These are phyloP conservation scores for Leucogyrophana mollusca DNA, from an alignment of 768 basidiomycete genomes.

Conservation along the genomic window DNA sequence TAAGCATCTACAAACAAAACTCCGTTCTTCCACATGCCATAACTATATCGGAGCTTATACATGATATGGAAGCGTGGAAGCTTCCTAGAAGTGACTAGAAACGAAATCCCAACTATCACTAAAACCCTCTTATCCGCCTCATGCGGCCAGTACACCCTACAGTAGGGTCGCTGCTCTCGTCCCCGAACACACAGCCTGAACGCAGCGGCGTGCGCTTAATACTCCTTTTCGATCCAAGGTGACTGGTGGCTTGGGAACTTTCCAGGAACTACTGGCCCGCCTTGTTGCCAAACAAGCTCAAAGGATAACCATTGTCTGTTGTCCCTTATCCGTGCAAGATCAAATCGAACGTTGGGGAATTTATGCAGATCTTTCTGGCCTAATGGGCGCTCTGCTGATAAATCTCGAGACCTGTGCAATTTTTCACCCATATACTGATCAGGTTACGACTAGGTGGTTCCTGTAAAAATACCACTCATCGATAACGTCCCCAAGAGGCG, in stretches of 20 bases:
- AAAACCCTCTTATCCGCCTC: not conserved
- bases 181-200: slow-evolving; percentile 6
- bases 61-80: slow-evolving; percentile 3
- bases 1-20: slow-evolving; percentile 35
- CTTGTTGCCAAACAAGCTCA: slow-evolving; percentile 23
- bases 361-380: slow-evolving; percentile 4
- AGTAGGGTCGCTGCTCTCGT: not conserved
- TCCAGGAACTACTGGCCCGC: slow-evolving; percentile 25
- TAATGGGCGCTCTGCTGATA: not conserved
- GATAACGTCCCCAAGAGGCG: not conserved
- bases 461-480: not conserved
- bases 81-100: slow-evolving; percentile 6
- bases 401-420: slow-evolving; percentile 1
- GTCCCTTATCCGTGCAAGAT: slow-evolving; percentile 21
- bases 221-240: slow-evolving; percentile 2
- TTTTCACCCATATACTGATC: slow-evolving; percentile 5
- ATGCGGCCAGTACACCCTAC: not conserved
- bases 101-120: not conserved
- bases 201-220: not conserved
- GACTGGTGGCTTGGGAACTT: slow-evolving; percentile 27
- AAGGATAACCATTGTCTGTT: slow-evolving; percentile 14
- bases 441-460: not conserved
- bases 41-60: slow-evolving; percentile 24
- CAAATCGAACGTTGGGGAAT: slow-evolving; percentile 8
- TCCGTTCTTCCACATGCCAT: slow-evolving; percentile 22